These are phyloP conservation scores for Starmerella apicola DNA, from an alignment of 805 yeast genomes.

Conservation along the genomic window DNA sequence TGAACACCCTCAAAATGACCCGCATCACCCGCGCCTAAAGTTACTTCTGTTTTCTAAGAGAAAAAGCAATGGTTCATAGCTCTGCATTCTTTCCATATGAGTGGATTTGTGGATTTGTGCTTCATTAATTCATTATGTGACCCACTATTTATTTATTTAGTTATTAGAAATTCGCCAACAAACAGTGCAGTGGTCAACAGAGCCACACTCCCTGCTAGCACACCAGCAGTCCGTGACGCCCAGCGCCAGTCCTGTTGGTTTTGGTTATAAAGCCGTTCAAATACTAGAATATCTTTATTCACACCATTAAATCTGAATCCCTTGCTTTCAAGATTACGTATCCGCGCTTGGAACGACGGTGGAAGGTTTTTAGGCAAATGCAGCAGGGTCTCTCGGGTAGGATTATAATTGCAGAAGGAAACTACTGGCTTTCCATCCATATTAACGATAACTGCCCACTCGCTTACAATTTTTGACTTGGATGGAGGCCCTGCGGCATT, in stretches of 20 bases:
- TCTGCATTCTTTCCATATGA: neutral
- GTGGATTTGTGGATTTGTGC: too few species aligned
- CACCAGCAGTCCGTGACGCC: conserved; percentile 4
- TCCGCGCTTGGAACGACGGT: conserved; percentile 19
- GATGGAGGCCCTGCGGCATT: neutral
- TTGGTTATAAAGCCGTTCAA: conserved; percentile 18
- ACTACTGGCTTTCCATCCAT: conserved; percentile 2
- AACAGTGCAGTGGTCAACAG: conserved; percentile 12
- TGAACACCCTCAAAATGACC: conserved; percentile 11
- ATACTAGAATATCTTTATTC: conserved; percentile 31
- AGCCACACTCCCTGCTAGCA: conserved; percentile 6
- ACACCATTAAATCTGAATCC: conserved; percentile 46
- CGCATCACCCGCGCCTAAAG: conserved; percentile 1
- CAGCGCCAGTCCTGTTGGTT: conserved; percentile 4
- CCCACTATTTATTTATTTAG: neutral
- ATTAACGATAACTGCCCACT: conserved; percentile 14
- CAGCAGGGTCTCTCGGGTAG: neutral
- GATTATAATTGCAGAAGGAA: conserved; percentile 2
- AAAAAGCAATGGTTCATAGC: conserved; percentile 7
- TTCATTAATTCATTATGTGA: too few species aligned
- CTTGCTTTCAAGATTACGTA: conserved; percentile 34
- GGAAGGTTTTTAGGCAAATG: conserved; percentile 5
- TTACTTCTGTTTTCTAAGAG: too few species aligned
- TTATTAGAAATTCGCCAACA: conserved; percentile 9
- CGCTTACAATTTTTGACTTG: neutral